Base-by-base conservation (phyloP, 129 eudicot species). In the Smallanthus sonchifolius region DNA sequence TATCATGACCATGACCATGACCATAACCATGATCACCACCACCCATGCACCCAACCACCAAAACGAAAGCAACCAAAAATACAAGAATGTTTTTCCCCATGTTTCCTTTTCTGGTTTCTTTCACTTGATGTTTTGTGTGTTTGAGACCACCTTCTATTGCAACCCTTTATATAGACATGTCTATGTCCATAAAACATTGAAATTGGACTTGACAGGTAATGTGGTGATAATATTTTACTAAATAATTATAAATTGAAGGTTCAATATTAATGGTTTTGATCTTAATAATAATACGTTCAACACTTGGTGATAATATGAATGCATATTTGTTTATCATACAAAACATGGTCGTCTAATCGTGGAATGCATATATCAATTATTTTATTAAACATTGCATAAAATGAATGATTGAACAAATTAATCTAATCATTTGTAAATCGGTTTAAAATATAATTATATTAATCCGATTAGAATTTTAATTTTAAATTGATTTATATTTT, bases 111-210 rank as follows among this genome's bases (percentile, higher is more conserved):
- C 0, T 37, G 45, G 47, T 59, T 38, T 68, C 30, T 63, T 63
- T 44, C 30, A 47, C 52, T 75, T 47, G 61, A 43, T 19, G 69
- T 60, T 24, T 72, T 30, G 10, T 49, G 45, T 5, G 66, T 70
- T 24, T 60, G 56, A 70, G 40, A 28, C 5, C 17, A 72, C 67
- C 36, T 61, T 60, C 16, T 17, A 37, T 44, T 65, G 34, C 43
- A 72, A 40, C 68, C 14, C 83, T 40, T 71, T 72, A 79, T 49
- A 79, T 79, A 79, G 73, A 15, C 73, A 62, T 70, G 34, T 68
- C 16, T 67, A 36, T 34, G 7, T 10, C 49, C 20, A 60, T 5
- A 51, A 56, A 67, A 11, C 17, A 44, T 28, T 73, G 67, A 13
- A 20, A 57, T 42, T 42, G 52, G 64, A 55, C 24, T 37, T 49